Percentiles rank a stretch among this genome's conserved stretches.
phyloP scores from a whole-genome alignment of 352 stramenopile species.

The Phytopythium kandeliae region DNA sequence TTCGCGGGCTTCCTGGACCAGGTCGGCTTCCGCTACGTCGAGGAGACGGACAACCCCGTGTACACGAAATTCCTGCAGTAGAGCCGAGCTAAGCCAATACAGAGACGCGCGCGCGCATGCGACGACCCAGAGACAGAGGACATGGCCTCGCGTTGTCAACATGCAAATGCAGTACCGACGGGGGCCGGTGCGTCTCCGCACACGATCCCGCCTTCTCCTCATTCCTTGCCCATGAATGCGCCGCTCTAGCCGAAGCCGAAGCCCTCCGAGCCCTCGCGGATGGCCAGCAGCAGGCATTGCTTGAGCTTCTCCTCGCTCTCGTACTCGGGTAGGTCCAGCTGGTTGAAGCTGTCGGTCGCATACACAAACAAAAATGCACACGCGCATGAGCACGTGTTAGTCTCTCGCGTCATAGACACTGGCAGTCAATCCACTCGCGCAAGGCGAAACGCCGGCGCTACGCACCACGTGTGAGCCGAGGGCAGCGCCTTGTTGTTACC shows the following conservation, averaged over 20 bases:
- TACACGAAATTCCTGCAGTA: slow-evolving; percentile 81
- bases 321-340: slow-evolving; percentile 98
- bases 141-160: neutral
- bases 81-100: no score
- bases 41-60: slow-evolving; percentile 81
- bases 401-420: no score
- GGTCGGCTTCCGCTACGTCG: slow-evolving; percentile 72
- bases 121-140: neutral
- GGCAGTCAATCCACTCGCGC: no score
- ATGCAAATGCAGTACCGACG: neutral
- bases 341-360: slow-evolving; percentile 91
- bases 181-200: neutral
- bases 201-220: neutral
- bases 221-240: neutral
- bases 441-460: no score
- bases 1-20: slow-evolving; percentile 64
- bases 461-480: slow-evolving; percentile 96
- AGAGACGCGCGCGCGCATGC: no score
- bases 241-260: slow-evolving; percentile 96
- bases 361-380: slow-evolving; percentile 6
- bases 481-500: slow-evolving; percentile 83
- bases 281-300: slow-evolving; percentile 96
- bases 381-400: no score
- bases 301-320: slow-evolving; percentile 96
- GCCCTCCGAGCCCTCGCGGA: slow-evolving; percentile 96